Percentiles rank a stretch among this genome's conserved stretches.
Evolutionary conservation across 352 stramenopile species (phyloP).

Genomic region (Phytophthora ohioensis): DNA sequence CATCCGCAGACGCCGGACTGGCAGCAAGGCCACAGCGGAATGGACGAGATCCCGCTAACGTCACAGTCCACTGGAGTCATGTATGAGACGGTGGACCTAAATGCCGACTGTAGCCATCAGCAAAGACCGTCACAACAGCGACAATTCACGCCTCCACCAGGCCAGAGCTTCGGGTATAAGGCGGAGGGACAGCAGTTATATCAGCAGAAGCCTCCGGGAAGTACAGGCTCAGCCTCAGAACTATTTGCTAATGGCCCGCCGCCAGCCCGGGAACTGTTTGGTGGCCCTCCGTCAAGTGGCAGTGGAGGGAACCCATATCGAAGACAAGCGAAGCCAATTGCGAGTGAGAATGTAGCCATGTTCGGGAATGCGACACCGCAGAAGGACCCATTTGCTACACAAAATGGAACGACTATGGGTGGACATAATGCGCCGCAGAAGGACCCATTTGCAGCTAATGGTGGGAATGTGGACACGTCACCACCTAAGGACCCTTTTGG

Average conservation of each 20-base stretch:
- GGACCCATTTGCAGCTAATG: conserved; percentile 17
- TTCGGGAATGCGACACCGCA: conserved; percentile 5
- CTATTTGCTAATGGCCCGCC: conserved; percentile 34
- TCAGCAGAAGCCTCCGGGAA: conserved; percentile 23
- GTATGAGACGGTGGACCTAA: conserved; percentile 61
- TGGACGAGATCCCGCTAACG: conserved; percentile 45
- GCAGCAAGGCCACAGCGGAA: conserved; percentile 17
- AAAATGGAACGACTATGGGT: conserved; percentile 1
- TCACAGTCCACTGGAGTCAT: conserved; percentile 38
- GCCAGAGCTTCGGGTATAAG: conserved; percentile 17
- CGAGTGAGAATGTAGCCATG: conserved; percentile 12
- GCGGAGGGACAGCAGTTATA: conserved; percentile 14
- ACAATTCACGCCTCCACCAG: conserved; percentile 8
- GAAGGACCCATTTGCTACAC: conserved; percentile 17
- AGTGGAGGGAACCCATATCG: conserved; percentile 31
- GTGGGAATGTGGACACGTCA: background rate
- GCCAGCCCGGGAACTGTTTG: conserved; percentile 26
- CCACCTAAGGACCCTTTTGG: conserved; percentile 17
- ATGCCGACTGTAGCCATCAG: conserved; percentile 40
- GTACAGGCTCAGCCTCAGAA: conserved; percentile 24
- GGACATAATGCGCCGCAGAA: conserved; percentile 9
- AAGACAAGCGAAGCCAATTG: conserved; percentile 17
- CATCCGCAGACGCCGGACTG: conserved; percentile 18
- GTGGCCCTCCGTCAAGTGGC: conserved; percentile 8
- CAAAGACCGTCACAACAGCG: conserved; percentile 8